phyloP scores from a whole-genome alignment of 306 rosid genomes.

The Adenanthera pavonina region DNA sequence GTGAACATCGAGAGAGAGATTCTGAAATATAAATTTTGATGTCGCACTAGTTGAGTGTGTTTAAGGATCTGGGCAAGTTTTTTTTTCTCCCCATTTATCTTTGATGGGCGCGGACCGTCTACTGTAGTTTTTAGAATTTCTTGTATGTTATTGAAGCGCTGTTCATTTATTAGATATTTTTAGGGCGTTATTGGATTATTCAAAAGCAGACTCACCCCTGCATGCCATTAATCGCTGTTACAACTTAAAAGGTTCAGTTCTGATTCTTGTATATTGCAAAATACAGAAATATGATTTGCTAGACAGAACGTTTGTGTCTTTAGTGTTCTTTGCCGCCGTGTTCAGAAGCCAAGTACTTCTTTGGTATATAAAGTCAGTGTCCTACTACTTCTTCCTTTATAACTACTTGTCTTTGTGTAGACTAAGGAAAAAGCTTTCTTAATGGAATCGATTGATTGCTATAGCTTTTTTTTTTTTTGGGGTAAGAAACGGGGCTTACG shows the following conservation, averaged over 20 bases:
- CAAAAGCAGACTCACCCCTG: neutral
- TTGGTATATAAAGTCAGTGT: neutral
- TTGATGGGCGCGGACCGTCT: conserved; percentile 5
- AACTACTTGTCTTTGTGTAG: neutral
- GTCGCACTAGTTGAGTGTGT: neutral
- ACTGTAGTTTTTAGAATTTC: neutral
- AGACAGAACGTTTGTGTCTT: neutral
- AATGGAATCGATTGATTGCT: conserved; percentile 18
- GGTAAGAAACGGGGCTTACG: no score
- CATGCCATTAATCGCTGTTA: neutral
- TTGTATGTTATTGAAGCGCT: neutral
- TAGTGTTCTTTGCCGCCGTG: neutral
- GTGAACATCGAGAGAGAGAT: neutral
- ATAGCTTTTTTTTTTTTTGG: neutral
- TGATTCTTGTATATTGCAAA: neutral
- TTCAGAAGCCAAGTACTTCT: conserved; percentile 11
- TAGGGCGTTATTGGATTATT: neutral
- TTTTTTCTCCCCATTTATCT: neutral
- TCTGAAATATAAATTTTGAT: neutral
- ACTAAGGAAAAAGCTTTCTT: conserved; percentile 10
- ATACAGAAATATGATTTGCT: neutral
- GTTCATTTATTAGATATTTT: no score
- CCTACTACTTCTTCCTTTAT: neutral
- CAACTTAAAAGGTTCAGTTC: neutral
- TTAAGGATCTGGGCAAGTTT: conserved; percentile 33